These are phyloP conservation scores for Paecilomyces formosus DNA, from an alignment of 2,329 filamentous ascomycete species.

Conservation along the genomic window DNA sequence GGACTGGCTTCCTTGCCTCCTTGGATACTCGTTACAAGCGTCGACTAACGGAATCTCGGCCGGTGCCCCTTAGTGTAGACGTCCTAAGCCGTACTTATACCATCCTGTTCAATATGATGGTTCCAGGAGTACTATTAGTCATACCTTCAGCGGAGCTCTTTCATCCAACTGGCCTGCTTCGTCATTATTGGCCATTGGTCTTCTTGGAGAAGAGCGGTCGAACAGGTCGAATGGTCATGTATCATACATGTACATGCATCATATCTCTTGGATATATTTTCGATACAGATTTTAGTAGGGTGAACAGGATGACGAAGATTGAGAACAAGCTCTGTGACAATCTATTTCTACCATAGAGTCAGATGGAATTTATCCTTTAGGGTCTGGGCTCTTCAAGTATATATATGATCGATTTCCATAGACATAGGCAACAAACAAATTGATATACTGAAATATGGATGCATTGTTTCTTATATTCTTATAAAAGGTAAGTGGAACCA, in stretches of 20 bases:
- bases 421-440: no score
- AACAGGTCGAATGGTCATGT: background rate
- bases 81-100: background rate
- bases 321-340: background rate
- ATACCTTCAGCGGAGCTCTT: background rate
- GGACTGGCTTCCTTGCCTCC: background rate
- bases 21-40: background rate
- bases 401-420: background rate
- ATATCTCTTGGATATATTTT: background rate
- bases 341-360: background rate
- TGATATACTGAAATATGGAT: background rate
- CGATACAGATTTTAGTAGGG: background rate
- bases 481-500: no score
- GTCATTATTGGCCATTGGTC: background rate
- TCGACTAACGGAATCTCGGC: background rate
- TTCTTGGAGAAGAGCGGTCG: background rate
- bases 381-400: background rate
- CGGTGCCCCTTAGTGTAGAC: background rate
- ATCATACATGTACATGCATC: background rate
- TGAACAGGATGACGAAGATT: background rate
- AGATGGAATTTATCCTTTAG: background rate
- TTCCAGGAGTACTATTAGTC: background rate
- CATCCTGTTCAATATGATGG: background rate
- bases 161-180: background rate
- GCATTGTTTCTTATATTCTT: no score